Evolutionary conservation across 106 monocot genomes (phyloP).

Genomic region (Acanthochlamys bracteata): DNA sequence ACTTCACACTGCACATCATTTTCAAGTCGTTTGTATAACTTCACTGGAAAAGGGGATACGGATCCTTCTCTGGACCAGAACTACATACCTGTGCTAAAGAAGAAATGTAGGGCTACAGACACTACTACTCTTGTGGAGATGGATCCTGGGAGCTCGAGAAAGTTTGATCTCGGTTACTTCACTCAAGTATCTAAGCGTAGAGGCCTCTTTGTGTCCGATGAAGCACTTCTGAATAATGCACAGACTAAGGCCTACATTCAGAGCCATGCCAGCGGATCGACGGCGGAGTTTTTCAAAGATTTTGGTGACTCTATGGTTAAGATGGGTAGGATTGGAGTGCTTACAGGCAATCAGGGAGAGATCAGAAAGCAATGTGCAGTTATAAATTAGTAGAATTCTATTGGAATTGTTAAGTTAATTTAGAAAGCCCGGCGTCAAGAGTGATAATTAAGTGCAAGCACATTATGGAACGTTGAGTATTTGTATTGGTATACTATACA

Average conservation of each 20-base stretch:
- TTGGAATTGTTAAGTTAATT: too few relatives aligned
- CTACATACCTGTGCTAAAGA: slow-evolving; percentile 6
- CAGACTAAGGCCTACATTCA: slow-evolving; percentile 14
- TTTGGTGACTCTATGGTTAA: slow-evolving; percentile 27
- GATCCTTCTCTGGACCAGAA: slow-evolving; percentile 14
- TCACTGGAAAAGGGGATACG: slow-evolving; percentile 1
- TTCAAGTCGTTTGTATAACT: background rate
- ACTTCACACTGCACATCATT: slow-evolving; percentile 5
- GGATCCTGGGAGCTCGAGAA: slow-evolving; percentile 53
- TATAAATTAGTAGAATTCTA: slow-evolving; percentile 6
- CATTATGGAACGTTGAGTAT: too few relatives aligned
- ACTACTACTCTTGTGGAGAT: slow-evolving; percentile 29
- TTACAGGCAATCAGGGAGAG: slow-evolving; percentile 19
- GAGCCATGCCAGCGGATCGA: slow-evolving; percentile 8
- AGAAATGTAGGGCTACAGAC: slow-evolving; percentile 7
- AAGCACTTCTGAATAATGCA: slow-evolving; percentile 24
- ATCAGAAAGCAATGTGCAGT: slow-evolving; percentile 25
- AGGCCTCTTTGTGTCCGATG: slow-evolving; percentile 36
- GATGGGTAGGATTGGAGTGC: slow-evolving; percentile 25
- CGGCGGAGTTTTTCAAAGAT: slow-evolving; percentile 28
- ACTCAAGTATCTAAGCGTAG: slow-evolving; percentile 28
- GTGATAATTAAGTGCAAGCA: too few relatives aligned
- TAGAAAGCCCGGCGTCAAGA: too few relatives aligned
- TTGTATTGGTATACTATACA: too few relatives aligned
- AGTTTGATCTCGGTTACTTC: slow-evolving; percentile 55